phyloP scores from a whole-genome alignment of 768 basidiomycete species.

The Candolleomyces aberdarensis region DNA sequence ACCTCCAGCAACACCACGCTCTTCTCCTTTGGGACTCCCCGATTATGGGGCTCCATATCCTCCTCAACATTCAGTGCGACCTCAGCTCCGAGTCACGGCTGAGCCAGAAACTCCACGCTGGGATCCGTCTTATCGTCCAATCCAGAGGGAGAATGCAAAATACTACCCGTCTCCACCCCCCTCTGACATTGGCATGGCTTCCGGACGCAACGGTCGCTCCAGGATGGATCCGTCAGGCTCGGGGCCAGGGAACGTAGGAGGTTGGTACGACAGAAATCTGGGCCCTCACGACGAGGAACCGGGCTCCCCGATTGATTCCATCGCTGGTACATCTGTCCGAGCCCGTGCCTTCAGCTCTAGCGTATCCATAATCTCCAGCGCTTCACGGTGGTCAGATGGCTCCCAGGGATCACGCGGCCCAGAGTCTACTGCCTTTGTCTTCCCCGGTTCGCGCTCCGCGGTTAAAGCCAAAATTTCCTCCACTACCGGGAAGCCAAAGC shows the following conservation, averaged over 20 bases:
- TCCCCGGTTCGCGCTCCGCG: constrained; percentile 24
- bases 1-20: background rate
- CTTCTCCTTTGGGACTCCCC: background rate
- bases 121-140: background rate
- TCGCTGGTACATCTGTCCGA: background rate
- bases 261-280: constrained; percentile 3
- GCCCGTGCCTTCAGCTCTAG: background rate
- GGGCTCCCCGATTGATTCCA: background rate
- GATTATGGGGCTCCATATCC: background rate
- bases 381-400: constrained; percentile 4
- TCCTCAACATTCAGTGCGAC: background rate
- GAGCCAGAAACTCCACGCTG: background rate
- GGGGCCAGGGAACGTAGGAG: background rate
- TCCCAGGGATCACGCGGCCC: constrained; percentile 4
- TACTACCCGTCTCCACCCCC: background rate
- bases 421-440: constrained; percentile 18
- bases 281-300: constrained; percentile 10
- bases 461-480: constrained; percentile 21
- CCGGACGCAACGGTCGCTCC: background rate
- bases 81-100: background rate
- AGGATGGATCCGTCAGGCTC: background rate
- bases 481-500: constrained; percentile 8
- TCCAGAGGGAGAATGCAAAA: background rate
- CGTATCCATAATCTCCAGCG: background rate
- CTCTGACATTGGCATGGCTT: background rate